phyloP scores from a whole-genome alignment of 2,329 filamentous ascomycete genomes.

The Fusarium drepaniforme region DNA sequence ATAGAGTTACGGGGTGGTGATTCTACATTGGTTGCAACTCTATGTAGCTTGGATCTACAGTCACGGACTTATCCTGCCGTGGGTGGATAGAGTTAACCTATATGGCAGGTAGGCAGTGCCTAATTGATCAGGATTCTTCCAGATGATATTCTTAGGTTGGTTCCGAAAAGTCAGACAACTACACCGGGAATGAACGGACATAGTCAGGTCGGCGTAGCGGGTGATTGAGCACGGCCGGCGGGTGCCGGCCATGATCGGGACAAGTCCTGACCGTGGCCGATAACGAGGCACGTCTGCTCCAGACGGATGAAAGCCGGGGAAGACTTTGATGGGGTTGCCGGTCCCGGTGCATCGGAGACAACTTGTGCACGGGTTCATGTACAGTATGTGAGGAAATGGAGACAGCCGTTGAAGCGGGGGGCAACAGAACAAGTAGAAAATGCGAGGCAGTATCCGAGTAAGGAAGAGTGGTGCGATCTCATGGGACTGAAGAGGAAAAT shows the following conservation, averaged over 20 bases:
- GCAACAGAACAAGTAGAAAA: not conserved
- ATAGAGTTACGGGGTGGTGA: not conserved
- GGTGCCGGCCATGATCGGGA: not conserved
- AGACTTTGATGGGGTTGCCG: not conserved
- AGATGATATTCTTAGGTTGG: not conserved
- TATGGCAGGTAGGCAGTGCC: not conserved
- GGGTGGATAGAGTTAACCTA: not conserved
- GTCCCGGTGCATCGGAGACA: conserved; percentile 14
- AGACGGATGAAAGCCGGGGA: conserved; percentile 16
- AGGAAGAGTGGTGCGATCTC: not conserved
- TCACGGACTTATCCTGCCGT: not conserved
- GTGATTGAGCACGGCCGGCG: not conserved
- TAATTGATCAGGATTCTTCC: not conserved
- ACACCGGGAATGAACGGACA: not conserved
- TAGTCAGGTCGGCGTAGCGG: not conserved
- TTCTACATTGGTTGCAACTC: not conserved
- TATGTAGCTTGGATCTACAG: not conserved
- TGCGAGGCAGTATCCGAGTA: not conserved
- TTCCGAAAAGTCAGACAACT: not conserved
- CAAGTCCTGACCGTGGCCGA: not conserved
- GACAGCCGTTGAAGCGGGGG: not conserved
- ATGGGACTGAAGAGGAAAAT: conserved; percentile 8
- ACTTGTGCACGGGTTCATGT: conserved; percentile 1
- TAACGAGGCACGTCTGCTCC: not conserved
- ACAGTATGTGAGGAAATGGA: conserved; percentile 12